Base-by-base conservation (phyloP, 176 grass and related monocot genomes). In the Bothriochloa decipiens region DNA sequence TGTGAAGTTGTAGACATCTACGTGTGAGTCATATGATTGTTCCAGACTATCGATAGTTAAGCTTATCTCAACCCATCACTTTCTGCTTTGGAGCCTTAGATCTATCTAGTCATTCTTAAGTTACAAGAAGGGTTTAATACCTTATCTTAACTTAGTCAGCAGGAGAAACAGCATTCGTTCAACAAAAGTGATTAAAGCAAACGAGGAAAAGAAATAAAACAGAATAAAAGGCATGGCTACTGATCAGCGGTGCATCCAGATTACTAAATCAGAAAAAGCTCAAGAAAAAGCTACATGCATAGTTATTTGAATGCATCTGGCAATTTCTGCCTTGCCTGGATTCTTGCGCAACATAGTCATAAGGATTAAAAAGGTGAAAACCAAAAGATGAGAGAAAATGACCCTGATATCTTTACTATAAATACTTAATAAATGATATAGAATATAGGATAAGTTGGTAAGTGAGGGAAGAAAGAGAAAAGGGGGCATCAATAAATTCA, bases 1-100 rank as follows among this genome's bases (percentile, higher is more conserved):
- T 79, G 46, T 57, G 84, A 67, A 57, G 53, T 60, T 82, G 83
- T 72, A 86, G 83, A 72, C 68, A 79, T 86, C 84, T 83, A 90
- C 57, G 84, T 90, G 79, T 86, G 82, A 74, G 69, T 49, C 58
- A 61, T 90, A 69, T 74, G 27, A 41, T 72, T 77, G 32, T 18
- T 66, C 66, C 60, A 79, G 82, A 79, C 67, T 74, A 62, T 58
- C 58, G 60, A 16, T 86, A 83, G 60, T 86, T 73, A 90, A 90
- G 27, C 58, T 83, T 86, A 86, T 83, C 88, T 61, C 46, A 68
- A 60, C 37, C 64, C 37, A 26, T 60, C 79, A 74, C 84, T 83
- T 90, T 78, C 65, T 74, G 79, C 79, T 67, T 90, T 90, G 8
- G 47, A 60, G 35, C 29, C 55, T 71, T 77, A 66, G 79, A 69